These are phyloP conservation scores for Vicia villosa DNA, from an alignment of 306 rosid species.

Conservation along the genomic window DNA sequence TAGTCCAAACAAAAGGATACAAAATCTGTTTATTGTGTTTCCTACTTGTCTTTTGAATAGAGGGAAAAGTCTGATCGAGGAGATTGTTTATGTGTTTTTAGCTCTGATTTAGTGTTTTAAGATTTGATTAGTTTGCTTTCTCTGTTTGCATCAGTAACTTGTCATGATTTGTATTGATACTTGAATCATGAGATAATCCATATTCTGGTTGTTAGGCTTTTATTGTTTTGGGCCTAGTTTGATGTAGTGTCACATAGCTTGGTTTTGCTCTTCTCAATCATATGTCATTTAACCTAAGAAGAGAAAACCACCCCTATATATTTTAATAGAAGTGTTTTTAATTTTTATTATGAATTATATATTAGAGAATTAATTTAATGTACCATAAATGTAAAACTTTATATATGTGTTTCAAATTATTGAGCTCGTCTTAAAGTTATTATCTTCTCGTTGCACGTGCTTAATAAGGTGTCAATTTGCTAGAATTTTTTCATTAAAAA, in stretches of 20 bases:
- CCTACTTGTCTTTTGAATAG: background rate
- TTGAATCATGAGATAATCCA: background rate
- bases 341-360: no score
- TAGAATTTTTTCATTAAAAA: no score
- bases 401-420: no score
- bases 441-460: no score
- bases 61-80: background rate
- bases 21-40: background rate
- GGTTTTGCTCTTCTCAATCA: background rate
- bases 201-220: background rate
- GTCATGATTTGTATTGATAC: background rate
- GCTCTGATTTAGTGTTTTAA: background rate
- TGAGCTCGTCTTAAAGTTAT: no score
- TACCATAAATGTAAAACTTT: no score
- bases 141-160: background rate
- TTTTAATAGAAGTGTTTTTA: no score
- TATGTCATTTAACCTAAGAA: background rate
- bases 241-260: background rate
- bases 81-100: background rate
- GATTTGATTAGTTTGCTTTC: background rate
- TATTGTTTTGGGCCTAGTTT: background rate
- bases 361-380: no score
- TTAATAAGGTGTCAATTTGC: no score
- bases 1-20: slow-evolving; percentile 2
- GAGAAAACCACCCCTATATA: no score